Evolutionary conservation across 805 yeast species (phyloP).

Genomic region (Starmera quercuum): DNA sequence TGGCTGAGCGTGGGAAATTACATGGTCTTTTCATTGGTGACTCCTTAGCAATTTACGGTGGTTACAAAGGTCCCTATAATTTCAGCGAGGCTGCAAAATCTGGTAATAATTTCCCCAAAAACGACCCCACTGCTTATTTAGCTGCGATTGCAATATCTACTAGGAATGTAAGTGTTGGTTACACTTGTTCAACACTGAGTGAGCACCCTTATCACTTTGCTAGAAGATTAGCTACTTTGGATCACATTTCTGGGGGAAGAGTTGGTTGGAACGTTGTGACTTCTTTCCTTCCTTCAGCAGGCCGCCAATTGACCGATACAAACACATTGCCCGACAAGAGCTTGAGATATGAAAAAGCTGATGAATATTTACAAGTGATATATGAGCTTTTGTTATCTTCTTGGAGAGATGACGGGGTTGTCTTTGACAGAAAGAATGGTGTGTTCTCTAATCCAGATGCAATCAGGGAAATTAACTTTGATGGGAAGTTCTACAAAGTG

Average conservation of each 20-base stretch:
- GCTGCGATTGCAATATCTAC: slow-evolving; percentile 31
- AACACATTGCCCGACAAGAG: slow-evolving; percentile 28
- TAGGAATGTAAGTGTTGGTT: slow-evolving; percentile 27
- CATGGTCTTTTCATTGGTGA: slow-evolving; percentile 28
- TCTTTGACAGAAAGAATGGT: slow-evolving; percentile 16
- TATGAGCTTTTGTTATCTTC: slow-evolving; percentile 30
- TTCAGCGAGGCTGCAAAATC: slow-evolving; percentile 21
- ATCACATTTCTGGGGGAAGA: slow-evolving; percentile 33
- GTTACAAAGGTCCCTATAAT: slow-evolving; percentile 27
- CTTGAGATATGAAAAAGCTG: slow-evolving; percentile 30
- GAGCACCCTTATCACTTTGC: slow-evolving; percentile 34
- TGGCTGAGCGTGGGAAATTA: slow-evolving; percentile 26
- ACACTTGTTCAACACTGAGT: slow-evolving; percentile 32
- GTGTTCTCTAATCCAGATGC: slow-evolving; percentile 27
- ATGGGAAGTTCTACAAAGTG: slow-evolving; percentile 29
- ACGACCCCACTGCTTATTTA: slow-evolving; percentile 25
- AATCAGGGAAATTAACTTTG: slow-evolving; percentile 28
- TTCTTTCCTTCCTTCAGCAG: slow-evolving; percentile 32
- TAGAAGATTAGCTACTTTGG: slow-evolving; percentile 32
- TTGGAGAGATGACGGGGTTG: slow-evolving; percentile 31
- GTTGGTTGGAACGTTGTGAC: slow-evolving; percentile 38
- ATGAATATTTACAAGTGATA: slow-evolving; percentile 31
- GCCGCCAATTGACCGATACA: slow-evolving; percentile 27
- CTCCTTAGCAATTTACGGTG: slow-evolving; percentile 28
- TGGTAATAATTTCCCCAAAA: slow-evolving; percentile 20